Percentiles rank a stretch among this genome's conserved stretches.
Evolutionary conservation across 2,329 filamentous ascomycete species (phyloP).

Genomic region (Xylaria digitata): DNA sequence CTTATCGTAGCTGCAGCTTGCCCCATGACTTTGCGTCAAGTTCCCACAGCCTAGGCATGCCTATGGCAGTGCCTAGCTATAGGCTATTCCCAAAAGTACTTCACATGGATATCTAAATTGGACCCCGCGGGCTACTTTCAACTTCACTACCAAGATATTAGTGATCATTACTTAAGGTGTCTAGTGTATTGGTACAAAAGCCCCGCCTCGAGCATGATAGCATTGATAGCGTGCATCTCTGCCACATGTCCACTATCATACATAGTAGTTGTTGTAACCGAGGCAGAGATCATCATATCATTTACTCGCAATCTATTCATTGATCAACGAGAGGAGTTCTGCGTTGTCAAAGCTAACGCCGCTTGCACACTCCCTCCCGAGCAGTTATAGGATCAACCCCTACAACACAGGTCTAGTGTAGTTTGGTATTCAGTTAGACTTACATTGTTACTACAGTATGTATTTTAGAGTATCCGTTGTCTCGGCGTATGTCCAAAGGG

Average conservation of each 20-base stretch:
- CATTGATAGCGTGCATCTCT: not conserved
- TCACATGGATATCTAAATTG: slow-evolving; percentile 24
- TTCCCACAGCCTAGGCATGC: slow-evolving; percentile 16
- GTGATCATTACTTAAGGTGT: slow-evolving; percentile 19
- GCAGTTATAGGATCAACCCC: not conserved
- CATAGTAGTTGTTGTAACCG: not conserved
- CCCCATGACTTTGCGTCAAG: slow-evolving; percentile 16
- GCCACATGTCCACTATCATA: not conserved
- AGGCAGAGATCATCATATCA: not conserved
- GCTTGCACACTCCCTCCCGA: not conserved
- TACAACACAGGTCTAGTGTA: not conserved
- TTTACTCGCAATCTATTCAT: not conserved
- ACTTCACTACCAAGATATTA: slow-evolving; percentile 13
- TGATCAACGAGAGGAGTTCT: not conserved
- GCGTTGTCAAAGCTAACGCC: not conserved
- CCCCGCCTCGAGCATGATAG: not conserved
- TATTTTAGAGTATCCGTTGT: not conserved
- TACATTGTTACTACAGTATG: not conserved
- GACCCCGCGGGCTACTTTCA: slow-evolving; percentile 1
- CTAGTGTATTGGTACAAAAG: not conserved
- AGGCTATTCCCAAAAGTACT: slow-evolving; percentile 11
- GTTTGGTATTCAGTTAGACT: not conserved
- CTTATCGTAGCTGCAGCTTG: slow-evolving; percentile 27
- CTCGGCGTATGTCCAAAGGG: not conserved
- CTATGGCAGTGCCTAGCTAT: not conserved